Evolutionary conservation across 2,329 filamentous ascomycete genomes (phyloP), one percentile per base, ranked within the genome.

Genomic region (Metarhizium rileyi): DNA sequence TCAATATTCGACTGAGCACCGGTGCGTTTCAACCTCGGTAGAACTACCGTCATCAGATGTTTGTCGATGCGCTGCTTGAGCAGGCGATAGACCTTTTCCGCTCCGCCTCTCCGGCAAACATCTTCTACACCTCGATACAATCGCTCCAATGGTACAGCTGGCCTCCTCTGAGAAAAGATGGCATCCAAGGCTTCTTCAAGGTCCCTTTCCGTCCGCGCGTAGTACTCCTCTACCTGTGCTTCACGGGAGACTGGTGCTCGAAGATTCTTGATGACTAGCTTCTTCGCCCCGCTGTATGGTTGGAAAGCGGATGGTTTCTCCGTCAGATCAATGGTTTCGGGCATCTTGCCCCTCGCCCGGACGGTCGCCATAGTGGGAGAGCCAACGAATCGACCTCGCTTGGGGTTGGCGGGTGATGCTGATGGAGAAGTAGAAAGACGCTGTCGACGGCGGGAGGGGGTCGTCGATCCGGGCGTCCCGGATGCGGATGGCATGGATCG

Each of bases 241-340:
- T 69, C 61, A 36, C 67, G 63, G 51, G 77, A 75, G n/a, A 77
- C 70, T 18, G 75, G 75, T 1, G 78, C 76, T 52, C 85, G 82
- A 55, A 96, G 77, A 64, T 96, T 97, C 77, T 95, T 95, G 59
- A 98, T 87, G n/a, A 91, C 80, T 43, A 98, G 78, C 67, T 86
- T 90, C 73, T 86, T 90, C 20, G 88, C 83, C 28, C 89, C 90
- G 10, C 77, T 74, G 59, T 87, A 81, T 12, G 88, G 83, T 57
- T 85, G 86, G 62, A 90, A 87, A 46, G 70, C 67, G 30, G 67
- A 64, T 20, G 66, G 61, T 23, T 53, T 56, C 51, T 59, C 58
- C 41, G 65, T 63, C 23, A 67, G 58, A 52, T 70, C 66, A 50
- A 66, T 54, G 22, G 59, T 61, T 49, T 70, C 66, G 55, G 66